Evolutionary conservation across 2,329 filamentous ascomycete species (phyloP).

Genomic region (Emmonsiellopsis sp.): DNA sequence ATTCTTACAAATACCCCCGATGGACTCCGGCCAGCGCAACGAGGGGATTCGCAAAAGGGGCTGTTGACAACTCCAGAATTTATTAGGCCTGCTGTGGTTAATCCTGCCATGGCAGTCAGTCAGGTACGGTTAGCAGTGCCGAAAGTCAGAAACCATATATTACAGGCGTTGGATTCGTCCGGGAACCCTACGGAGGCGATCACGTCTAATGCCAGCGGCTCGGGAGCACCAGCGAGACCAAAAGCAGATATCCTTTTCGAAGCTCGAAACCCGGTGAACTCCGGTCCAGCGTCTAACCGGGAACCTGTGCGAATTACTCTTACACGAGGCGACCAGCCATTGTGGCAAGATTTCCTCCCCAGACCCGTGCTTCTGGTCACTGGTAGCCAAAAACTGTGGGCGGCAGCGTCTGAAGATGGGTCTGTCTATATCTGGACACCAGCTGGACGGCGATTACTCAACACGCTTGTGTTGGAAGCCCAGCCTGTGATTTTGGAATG

Average conservation of each 20-base stretch:
- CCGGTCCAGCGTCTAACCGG: constrained; percentile 52
- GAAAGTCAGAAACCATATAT: constrained; percentile 70
- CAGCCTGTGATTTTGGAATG: constrained; percentile 92
- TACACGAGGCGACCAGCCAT: constrained; percentile 64
- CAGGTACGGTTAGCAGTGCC: constrained; percentile 82
- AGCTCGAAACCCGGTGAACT: constrained; percentile 68
- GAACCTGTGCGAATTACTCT: constrained; percentile 80
- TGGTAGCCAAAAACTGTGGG: constrained; percentile 85
- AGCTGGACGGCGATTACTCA: constrained; percentile 75
- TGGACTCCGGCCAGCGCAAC: constrained; percentile 66
- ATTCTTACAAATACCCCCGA: constrained; percentile 69
- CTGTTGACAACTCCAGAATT: constrained; percentile 67
- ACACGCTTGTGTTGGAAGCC: constrained; percentile 76
- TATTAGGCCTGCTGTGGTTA: constrained; percentile 77
- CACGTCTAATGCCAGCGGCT: constrained; percentile 6
- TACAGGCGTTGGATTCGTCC: constrained; percentile 61
- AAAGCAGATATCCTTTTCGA: constrained; percentile 72
- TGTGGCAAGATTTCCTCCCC: constrained; percentile 94
- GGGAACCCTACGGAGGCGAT: constrained; percentile 35
- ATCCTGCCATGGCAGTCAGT: constrained; percentile 68
- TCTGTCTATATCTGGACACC: constrained; percentile 86
- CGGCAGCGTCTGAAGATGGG: constrained; percentile 86
- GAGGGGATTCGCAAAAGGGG: constrained; percentile 40
- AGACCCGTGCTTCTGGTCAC: constrained; percentile 80
- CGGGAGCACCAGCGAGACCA: constrained; percentile 36